phyloP scores from a whole-genome alignment of 1,284 basidiomycete species.

The Filobasidium uniguttulatum region DNA sequence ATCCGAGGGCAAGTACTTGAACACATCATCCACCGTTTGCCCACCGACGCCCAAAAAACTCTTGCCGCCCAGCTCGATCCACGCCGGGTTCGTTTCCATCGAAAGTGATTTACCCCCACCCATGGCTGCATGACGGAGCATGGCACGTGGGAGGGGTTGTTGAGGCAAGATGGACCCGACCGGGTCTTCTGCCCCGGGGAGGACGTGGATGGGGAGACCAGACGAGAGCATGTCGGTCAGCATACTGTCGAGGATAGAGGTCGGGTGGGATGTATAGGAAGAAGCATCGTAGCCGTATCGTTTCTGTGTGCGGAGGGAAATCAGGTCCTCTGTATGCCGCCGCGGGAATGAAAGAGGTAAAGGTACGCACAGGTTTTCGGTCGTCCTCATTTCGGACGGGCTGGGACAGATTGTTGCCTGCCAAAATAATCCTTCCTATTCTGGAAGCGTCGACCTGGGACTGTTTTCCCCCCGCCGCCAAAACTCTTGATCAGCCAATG shows the following conservation, averaged over 20 bases:
- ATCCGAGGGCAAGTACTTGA: slow-evolving; percentile 53
- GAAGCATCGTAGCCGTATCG: slow-evolving; percentile 49
- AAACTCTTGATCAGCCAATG: background rate
- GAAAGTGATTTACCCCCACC: slow-evolving; percentile 50
- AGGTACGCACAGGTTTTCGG: slow-evolving; percentile 45
- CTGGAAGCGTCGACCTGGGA: slow-evolving; percentile 47
- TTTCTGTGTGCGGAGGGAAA: slow-evolving; percentile 25
- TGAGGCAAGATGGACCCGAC: slow-evolving; percentile 81
- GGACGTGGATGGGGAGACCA: slow-evolving; percentile 61
- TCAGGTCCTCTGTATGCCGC: background rate
- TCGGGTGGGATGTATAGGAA: slow-evolving; percentile 60
- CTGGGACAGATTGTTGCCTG: slow-evolving; percentile 66
- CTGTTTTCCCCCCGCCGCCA: background rate
- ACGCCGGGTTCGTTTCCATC: slow-evolving; percentile 81
- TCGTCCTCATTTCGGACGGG: slow-evolving; percentile 42
- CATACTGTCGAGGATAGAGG: slow-evolving; percentile 52
- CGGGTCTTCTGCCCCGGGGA: slow-evolving; percentile 78
- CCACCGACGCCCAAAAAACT: slow-evolving; percentile 70
- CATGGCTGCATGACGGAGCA: slow-evolving; percentile 61
- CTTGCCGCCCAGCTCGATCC: slow-evolving; percentile 47
- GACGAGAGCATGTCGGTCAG: slow-evolving; percentile 55
- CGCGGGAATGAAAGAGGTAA: background rate
- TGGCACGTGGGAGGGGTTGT: slow-evolving; percentile 77
- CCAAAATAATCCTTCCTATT: slow-evolving; percentile 69
- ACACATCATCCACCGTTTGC: slow-evolving; percentile 88